A percentile compares a stretch with the other conserved stretches of the same genome.
These are phyloP conservation scores for Podospora sp. DNA, from an alignment of 495 filamentous ascomycete species.

Conservation along the genomic window DNA sequence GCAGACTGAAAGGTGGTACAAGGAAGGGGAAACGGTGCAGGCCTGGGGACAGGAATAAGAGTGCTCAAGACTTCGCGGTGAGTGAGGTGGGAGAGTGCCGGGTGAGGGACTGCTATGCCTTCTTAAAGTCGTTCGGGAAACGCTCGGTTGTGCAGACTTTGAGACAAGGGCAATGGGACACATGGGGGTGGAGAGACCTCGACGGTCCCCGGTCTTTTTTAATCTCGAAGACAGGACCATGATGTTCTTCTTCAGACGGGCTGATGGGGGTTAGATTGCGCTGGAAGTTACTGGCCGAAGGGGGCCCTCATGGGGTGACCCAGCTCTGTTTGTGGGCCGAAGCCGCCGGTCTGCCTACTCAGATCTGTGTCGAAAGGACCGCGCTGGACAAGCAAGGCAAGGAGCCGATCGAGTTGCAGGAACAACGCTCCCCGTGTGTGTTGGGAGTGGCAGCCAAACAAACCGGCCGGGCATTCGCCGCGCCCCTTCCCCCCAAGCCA, in stretches of 20 bases:
- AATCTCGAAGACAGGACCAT: conserved; percentile 25
- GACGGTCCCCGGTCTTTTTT: conserved; percentile 36
- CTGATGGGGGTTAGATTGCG: conserved; percentile 33
- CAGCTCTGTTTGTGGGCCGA: conserved; percentile 33
- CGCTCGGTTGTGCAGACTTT: conserved; percentile 36
- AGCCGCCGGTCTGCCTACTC: conserved; percentile 23
- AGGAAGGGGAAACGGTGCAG: conserved; percentile 17
- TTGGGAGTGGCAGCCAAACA: conserved; percentile 27
- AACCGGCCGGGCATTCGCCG: conserved; percentile 24
- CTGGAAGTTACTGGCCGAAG: conserved; percentile 17
- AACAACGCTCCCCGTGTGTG: conserved; percentile 26
- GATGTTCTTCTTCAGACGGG: conserved; percentile 27
- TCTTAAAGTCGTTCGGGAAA: conserved; percentile 31
- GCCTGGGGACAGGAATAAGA: conserved; percentile 17
- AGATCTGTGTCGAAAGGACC: conserved; percentile 36
- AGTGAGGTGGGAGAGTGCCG: conserved; percentile 9
- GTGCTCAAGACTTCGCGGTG: conserved; percentile 12
- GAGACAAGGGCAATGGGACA: conserved; percentile 39
- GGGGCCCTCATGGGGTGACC: conserved; percentile 19
- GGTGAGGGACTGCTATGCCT: conserved; percentile 33
- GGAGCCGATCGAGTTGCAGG: conserved; percentile 38
- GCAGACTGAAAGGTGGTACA: conserved; percentile 31
- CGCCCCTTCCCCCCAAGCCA: conserved; percentile 13
- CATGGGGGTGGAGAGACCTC: conserved; percentile 35
- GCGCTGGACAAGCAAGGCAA: conserved; percentile 38